Evolutionary conservation across 2,329 filamentous ascomycete species (phyloP).

Genomic region (Venturia asperata): DNA sequence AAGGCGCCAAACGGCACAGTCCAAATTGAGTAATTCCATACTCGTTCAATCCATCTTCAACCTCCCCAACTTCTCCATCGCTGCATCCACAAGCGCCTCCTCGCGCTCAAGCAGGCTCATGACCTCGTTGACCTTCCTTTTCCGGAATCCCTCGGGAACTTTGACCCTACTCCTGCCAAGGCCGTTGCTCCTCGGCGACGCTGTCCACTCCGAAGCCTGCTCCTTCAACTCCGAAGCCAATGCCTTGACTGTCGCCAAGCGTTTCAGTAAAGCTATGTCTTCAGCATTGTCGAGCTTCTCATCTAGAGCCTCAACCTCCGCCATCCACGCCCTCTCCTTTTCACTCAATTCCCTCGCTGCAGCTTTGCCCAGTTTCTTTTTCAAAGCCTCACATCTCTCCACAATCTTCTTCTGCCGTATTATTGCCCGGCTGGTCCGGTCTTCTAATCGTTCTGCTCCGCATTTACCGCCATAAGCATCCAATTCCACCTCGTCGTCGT

Average conservation of each 20-base stretch:
- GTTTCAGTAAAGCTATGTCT: constrained; percentile 40
- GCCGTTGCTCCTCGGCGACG: constrained; percentile 14
- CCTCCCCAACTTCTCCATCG: constrained; percentile 55
- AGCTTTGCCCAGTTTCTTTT: constrained; percentile 42
- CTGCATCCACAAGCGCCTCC: constrained; percentile 60
- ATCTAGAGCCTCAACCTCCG: constrained; percentile 46
- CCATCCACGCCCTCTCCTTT: constrained; percentile 53
- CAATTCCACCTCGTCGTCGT: constrained; percentile 42
- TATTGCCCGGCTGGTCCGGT: constrained; percentile 49
- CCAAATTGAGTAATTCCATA: no score
- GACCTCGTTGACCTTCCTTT: constrained; percentile 57
- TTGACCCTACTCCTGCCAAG: constrained; percentile 34
- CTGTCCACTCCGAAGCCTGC: constrained; percentile 41
- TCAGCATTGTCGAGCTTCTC: constrained; percentile 32
- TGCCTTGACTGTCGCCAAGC: constrained; percentile 50
- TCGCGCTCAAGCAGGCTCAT: constrained; percentile 58
- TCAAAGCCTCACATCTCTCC: constrained; percentile 54
- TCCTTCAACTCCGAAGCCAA: constrained; percentile 48
- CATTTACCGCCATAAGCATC: constrained; percentile 43
- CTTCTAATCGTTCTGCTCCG: constrained; percentile 49
- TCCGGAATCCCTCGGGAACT: constrained; percentile 55
- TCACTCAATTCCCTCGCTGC: constrained; percentile 53
- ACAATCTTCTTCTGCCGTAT: constrained; percentile 48
- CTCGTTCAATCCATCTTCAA: constrained; percentile 35
- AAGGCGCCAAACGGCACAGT: neutral